These are phyloP conservation scores for Eustoma russellianum DNA, from an alignment of 257 asterid species.

Conservation along the genomic window DNA sequence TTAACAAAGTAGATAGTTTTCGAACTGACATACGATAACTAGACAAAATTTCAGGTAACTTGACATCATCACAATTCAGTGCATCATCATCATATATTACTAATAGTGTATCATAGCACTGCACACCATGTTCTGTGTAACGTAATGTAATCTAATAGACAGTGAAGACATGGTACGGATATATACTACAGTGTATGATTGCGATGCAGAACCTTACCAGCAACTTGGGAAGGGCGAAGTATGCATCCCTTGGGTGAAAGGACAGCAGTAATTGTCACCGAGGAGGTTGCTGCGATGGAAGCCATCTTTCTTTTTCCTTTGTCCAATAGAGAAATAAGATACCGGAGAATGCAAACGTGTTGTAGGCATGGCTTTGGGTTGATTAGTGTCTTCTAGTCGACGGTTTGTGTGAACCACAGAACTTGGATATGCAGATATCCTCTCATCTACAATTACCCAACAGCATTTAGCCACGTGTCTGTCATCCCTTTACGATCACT, in stretches of 20 bases:
- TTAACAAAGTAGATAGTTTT: no score
- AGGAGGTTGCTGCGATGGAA: slow-evolving; percentile 48
- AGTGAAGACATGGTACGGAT: no score
- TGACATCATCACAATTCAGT: no score
- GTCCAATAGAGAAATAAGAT: slow-evolving; percentile 3
- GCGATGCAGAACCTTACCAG: slow-evolving; percentile 25
- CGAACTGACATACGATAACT: no score
- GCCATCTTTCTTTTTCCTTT: slow-evolving; percentile 34
- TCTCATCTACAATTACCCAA: slow-evolving; percentile 44
- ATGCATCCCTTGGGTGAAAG: slow-evolving; percentile 32
- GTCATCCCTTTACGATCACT: no score
- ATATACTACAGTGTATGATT: no score
- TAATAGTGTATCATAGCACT: no score
- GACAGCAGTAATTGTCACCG: slow-evolving; percentile 45
- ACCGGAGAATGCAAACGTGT: not conserved
- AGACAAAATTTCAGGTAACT: no score
- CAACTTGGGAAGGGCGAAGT: slow-evolving; percentile 25
- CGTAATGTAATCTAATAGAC: no score
- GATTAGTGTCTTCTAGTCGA: slow-evolving; percentile 8
- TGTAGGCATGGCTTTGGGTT: slow-evolving; percentile 5
- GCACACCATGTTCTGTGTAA: no score
- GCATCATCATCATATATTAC: no score
- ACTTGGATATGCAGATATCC: slow-evolving; percentile 28
- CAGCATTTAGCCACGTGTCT: slow-evolving; percentile 37
- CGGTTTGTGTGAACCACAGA: slow-evolving; percentile 30